Evolutionary conservation across 768 basidiomycete species (phyloP).

Genomic region (Tricholoma terreum): DNA sequence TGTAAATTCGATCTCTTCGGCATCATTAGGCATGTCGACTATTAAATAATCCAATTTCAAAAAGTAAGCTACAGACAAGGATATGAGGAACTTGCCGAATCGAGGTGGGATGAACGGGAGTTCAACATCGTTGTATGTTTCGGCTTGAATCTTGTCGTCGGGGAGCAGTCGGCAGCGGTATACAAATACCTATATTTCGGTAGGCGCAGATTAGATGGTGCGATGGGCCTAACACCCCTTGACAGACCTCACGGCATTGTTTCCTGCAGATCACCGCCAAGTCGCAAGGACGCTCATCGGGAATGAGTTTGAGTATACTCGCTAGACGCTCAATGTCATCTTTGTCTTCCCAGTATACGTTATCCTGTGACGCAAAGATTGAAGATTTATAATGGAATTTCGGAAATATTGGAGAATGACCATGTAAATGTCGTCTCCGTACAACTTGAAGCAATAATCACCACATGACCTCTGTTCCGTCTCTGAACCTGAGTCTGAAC

Average conservation of each 20-base stretch:
- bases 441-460: constrained; percentile 17
- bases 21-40: neutral
- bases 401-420: constrained; percentile 2
- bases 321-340: constrained; percentile 25
- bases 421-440: constrained; percentile 3
- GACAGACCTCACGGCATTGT: constrained; percentile 44
- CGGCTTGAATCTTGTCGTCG: constrained; percentile 10
- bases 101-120: constrained; percentile 2
- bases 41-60: neutral
- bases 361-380: constrained; percentile 10
- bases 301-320: constrained; percentile 39
- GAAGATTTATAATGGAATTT: neutral
- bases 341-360: constrained; percentile 23
- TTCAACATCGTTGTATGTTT: neutral
- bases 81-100: constrained; percentile 2
- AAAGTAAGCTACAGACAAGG: too few species aligned
- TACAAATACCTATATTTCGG: constrained; percentile 15
- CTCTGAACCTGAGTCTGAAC: neutral
- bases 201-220: neutral
- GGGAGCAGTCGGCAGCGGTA: constrained; percentile 19
- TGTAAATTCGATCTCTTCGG: neutral
- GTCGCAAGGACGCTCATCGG: constrained; percentile 49
- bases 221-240: constrained; percentile 14
- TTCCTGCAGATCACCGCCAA: constrained; percentile 45
- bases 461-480: constrained; percentile 11